phyloP scores from a whole-genome alignment of 768 basidiomycete species.

The Tulasnella sp. region DNA sequence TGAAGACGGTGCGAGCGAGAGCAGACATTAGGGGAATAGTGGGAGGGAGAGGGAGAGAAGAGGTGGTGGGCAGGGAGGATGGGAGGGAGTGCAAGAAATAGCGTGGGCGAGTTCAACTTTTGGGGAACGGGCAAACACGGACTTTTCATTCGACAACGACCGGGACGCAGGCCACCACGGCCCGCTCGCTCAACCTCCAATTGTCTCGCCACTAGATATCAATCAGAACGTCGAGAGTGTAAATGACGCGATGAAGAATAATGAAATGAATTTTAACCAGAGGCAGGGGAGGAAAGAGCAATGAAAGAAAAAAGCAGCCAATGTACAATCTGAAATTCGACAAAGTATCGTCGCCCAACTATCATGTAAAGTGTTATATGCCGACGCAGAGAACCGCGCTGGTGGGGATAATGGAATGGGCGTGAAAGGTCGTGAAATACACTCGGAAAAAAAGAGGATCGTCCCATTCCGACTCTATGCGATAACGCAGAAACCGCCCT shows the following conservation, averaged over 20 bases:
- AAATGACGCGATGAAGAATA: not conserved
- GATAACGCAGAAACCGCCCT: slow-evolving; percentile 52
- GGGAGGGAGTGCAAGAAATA: slow-evolving; percentile 8
- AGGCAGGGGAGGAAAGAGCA: not conserved
- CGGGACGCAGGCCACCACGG: not conserved
- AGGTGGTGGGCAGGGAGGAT: not conserved
- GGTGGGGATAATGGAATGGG: not conserved
- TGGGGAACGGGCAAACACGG: slow-evolving; percentile 4
- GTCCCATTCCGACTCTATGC: slow-evolving; percentile 40
- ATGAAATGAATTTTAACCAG: not conserved
- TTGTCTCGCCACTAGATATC: not conserved
- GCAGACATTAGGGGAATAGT: slow-evolving; percentile 10
- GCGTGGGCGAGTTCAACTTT: not conserved
- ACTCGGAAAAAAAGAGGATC: not conserved
- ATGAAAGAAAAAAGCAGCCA: not conserved
- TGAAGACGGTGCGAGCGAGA: slow-evolving; percentile 12
- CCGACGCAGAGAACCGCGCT: not conserved
- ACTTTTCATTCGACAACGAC: not conserved
- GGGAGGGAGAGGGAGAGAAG: not conserved
- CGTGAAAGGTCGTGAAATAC: slow-evolving; percentile 1
- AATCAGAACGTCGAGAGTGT: not conserved
- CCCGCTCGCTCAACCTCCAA: not conserved
- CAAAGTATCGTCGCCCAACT: not conserved
- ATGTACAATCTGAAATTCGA: not conserved
- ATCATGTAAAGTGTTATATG: not conserved